Base-by-base conservation (phyloP, 2,329 filamentous ascomycete species). In the Monosporascus cannonballus region DNA sequence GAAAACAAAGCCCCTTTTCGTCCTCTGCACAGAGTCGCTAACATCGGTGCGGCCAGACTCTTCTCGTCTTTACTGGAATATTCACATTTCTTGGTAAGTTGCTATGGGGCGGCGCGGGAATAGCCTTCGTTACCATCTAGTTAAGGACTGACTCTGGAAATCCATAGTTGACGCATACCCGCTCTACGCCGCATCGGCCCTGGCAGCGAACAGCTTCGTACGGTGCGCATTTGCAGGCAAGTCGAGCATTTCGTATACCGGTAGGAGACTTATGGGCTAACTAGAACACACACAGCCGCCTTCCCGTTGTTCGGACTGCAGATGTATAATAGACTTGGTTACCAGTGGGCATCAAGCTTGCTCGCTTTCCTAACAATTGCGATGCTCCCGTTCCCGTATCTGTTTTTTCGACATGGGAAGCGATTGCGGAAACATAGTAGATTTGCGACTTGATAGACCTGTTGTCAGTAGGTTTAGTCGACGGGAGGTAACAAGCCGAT, bases 151-250 rank as follows among this genome's bases (percentile, higher is more conserved):
- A 54, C 56, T 51, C 22, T 57, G 53, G 44, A 8, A 55, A 18
- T 49, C 54, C 54, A 53, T 82, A 70, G 86, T 89, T 60, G 88
- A 90, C 67, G 86, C 87, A 22, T 92, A 92, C 69, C 86, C 87
- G 51, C 70, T 83, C 25, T 90, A 89, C 66, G 87, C 87, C 25
- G 88, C 88, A 47, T 85, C 80, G 53, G 90, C 90, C 4, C 77
- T 96, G 68, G 90, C 91, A 14, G 90, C 90, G 45, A 94, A 96
- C 64, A 87, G 86, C 47, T 89, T 94, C 67, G 81, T 87, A 53
- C 80, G 92, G 50, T 90, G 86, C 58, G 76, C 79, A 20, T 94
- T 95, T 73, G 91, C 87, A 54, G 77, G 78, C 80, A 63, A 71
- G 78, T 70, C 30, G 18, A 41, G 49, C 54, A 50, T 25, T 49